phyloP scores from a whole-genome alignment of 805 yeast genomes.

The Wickerhamiella parazyma region DNA sequence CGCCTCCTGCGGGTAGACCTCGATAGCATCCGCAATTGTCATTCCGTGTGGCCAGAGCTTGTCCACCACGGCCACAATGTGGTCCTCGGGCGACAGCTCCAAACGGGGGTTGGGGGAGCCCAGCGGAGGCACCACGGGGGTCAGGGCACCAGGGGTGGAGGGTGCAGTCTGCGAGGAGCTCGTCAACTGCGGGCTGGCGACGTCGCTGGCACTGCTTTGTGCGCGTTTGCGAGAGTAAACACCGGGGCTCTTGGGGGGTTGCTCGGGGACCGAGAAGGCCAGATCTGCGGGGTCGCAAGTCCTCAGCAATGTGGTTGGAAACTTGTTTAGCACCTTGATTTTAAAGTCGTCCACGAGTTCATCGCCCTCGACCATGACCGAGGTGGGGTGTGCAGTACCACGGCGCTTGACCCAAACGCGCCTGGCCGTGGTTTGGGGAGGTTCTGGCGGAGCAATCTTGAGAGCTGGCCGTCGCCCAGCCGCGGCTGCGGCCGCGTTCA shows the following conservation, averaged over 20 bases:
- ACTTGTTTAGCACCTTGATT: slow-evolving; percentile 44
- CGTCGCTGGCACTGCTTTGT: background rate
- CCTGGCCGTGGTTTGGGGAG: slow-evolving; percentile 10
- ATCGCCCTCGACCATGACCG: slow-evolving; percentile 42
- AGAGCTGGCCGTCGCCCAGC: slow-evolving; percentile 3
- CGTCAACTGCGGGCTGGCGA: background rate
- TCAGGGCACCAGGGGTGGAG: background rate
- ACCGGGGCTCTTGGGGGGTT: slow-evolving; percentile 2
- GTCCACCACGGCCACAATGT: slow-evolving; percentile 46
- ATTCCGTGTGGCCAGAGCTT: slow-evolving; percentile 52
- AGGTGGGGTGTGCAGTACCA: slow-evolving; percentile 41
- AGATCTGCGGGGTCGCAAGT: slow-evolving; percentile 57
- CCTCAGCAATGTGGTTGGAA: slow-evolving; percentile 51
- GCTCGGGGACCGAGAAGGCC: slow-evolving; percentile 18
- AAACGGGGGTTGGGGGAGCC: background rate
- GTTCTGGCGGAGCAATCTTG: slow-evolving; percentile 6
- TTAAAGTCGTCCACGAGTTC: slow-evolving; percentile 74
- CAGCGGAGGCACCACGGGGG: background rate
- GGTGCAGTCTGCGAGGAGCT: background rate
- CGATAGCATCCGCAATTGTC: slow-evolving; percentile 49
- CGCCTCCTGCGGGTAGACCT: slow-evolving; percentile 30
- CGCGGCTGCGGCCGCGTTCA: slow-evolving; percentile 6
- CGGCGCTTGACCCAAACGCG: slow-evolving; percentile 28
- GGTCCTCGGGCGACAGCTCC: slow-evolving; percentile 41
- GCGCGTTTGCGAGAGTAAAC: background rate